Percentiles rank a stretch among this genome's conserved stretches.
Conservation (phyloP, 192 early-diverging fungal species). For the Backusella sp. region DNA sequence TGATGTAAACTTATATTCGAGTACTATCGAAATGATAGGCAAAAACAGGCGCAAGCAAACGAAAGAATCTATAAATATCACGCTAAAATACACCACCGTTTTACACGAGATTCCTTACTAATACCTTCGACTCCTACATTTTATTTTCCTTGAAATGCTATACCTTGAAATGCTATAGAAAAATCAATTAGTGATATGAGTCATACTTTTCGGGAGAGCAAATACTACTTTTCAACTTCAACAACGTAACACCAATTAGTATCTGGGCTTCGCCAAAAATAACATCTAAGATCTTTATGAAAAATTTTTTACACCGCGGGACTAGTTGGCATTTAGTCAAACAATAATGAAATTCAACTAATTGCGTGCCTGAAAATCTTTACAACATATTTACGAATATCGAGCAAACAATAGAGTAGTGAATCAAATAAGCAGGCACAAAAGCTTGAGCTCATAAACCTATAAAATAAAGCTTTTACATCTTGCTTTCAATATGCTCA, state of each 20-base stretch:
- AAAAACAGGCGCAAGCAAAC: background rate
- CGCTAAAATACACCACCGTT: background rate
- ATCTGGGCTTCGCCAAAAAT: background rate
- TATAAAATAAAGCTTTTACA: background rate
- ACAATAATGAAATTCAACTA: background rate
- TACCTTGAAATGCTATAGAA: background rate
- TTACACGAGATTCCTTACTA: background rate
- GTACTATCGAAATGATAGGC: background rate
- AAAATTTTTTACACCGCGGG: background rate
- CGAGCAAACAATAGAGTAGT: background rate
- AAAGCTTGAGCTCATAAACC: background rate
- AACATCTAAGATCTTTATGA: background rate
- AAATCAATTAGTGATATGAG: background rate
- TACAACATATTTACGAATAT: background rate
- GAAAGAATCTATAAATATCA: background rate
- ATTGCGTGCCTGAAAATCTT: background rate
- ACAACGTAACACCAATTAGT: background rate
- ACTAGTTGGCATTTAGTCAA: background rate
- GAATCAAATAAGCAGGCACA: background rate
- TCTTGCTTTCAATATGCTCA: too few relatives aligned
- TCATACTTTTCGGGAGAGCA: background rate
- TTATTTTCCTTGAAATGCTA: background rate
- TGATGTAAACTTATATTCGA: background rate
- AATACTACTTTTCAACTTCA: background rate
- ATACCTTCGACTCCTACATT: background rate